Evolutionary conservation across 2,329 filamentous ascomycete species (phyloP).

Genomic region (Colletotrichum sojae): DNA sequence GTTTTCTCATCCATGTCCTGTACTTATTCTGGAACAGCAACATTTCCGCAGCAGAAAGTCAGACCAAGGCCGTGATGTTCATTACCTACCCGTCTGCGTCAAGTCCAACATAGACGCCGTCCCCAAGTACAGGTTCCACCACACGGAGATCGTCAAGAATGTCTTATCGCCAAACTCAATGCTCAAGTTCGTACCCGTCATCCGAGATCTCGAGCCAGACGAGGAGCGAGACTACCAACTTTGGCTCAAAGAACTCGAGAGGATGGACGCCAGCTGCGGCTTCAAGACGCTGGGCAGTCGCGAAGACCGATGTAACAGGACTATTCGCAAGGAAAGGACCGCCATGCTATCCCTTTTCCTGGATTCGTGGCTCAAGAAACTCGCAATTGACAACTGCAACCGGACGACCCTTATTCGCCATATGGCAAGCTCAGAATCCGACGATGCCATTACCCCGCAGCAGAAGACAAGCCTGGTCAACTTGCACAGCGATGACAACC

Average conservation of each 20-base stretch:
- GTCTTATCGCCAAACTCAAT: slow-evolving; percentile 72
- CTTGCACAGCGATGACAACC: slow-evolving; percentile 59
- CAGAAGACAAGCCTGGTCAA: slow-evolving; percentile 67
- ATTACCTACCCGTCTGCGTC: slow-evolving; percentile 60
- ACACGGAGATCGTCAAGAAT: slow-evolving; percentile 72
- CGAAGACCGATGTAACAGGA: slow-evolving; percentile 64
- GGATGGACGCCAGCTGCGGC: slow-evolving; percentile 70
- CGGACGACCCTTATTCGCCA: slow-evolving; percentile 67
- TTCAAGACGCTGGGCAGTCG: slow-evolving; percentile 67
- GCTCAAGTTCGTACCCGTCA: slow-evolving; percentile 72
- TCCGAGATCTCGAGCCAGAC: slow-evolving; percentile 69
- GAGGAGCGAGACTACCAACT: slow-evolving; percentile 69
- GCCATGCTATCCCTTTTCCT: slow-evolving; percentile 67
- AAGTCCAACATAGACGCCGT: slow-evolving; percentile 67
- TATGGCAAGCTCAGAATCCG: slow-evolving; percentile 65
- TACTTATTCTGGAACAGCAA: slow-evolving; percentile 52
- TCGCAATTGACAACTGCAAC: slow-evolving; percentile 66
- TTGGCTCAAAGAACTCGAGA: slow-evolving; percentile 71
- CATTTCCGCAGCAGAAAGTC: slow-evolving; percentile 58
- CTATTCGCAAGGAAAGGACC: slow-evolving; percentile 66
- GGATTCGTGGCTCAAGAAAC: slow-evolving; percentile 65
- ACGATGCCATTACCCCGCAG: slow-evolving; percentile 65
- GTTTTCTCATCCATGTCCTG: neutral
- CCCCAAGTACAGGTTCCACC: slow-evolving; percentile 71
- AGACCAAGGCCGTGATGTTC: slow-evolving; percentile 57